Evolutionary conservation across 2,329 filamentous ascomycete genomes (phyloP), one percentile per base, ranked within the genome.

Genomic region (Botrytis medusae): DNA sequence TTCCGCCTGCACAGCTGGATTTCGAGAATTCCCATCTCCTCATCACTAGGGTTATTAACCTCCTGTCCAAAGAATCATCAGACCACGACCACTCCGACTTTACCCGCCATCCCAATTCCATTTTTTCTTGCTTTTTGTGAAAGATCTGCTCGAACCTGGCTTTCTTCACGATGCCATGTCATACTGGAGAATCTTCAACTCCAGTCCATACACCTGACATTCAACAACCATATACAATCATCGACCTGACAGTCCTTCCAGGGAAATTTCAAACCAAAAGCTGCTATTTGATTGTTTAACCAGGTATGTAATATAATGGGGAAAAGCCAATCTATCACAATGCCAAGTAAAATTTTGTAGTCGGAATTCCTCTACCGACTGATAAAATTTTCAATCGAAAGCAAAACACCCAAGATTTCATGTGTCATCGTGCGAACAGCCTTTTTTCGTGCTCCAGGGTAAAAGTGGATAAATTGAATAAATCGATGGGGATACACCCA

Each of bases 331-430:
- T 22, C 64, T 29, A 42, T 68, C 20, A 57, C 34, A 68, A 29
- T 25, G 18, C 34, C 34, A 18, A 42, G 34, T 29, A 25, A 57
- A 68, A 42, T 32, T 68, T 57, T 22, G 18, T 16, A 7, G 48
- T 68, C 65, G 65, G 65, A 68, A 68, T 68, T 68, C 65, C 65
- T 68, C 65, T 68, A 57, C 65, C 65, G 65, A 68, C 65, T 25
- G 48, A 57, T 57, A 32, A 68, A 68, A 68, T 22, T 57, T 68
- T 57, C 32, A 37, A 40, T 40, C 18, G 46, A 40, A 54, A 54
- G 46, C 48, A 29, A 57, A 29, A 68, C 25, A 57, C 65, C 64
- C 34, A 68, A 40, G 64, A 40, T 64, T 57, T 32, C 29, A 54
- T 72, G 46, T 72, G 69, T 72, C 69, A 72, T 72, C 29, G 69